phyloP scores from a whole-genome alignment of 1,139 yeast species.

The Ogataea hybrid region DNA sequence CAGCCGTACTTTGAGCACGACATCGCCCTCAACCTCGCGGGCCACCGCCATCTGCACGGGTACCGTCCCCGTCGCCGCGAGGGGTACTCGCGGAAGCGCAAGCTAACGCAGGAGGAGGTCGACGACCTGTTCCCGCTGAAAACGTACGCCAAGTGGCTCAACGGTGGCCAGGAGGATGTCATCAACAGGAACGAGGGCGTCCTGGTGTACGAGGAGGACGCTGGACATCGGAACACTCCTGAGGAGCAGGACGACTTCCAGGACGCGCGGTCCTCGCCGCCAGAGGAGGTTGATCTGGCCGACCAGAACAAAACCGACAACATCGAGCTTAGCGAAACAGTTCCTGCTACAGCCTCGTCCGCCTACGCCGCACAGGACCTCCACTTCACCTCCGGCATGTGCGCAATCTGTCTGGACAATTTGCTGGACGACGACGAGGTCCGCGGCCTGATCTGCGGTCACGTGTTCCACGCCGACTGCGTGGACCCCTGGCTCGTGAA shows the following conservation, averaged over 20 bases:
- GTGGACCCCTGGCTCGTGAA: conserved; percentile 80
- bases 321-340: conserved; percentile 11
- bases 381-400: conserved; percentile 67
- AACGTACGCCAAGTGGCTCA: conserved; percentile 60
- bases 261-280: background rate
- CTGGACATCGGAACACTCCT: background rate
- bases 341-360: conserved; percentile 9
- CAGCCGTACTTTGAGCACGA: conserved; percentile 25
- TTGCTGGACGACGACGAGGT: conserved; percentile 64
- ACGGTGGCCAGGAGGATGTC: conserved; percentile 49
- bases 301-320: conserved; percentile 9
- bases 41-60: conserved; percentile 7
- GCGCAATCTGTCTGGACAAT: conserved; percentile 76
- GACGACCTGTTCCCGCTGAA: conserved; percentile 64
- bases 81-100: conserved; percentile 45
- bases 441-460: conserved; percentile 78
- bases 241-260: background rate
- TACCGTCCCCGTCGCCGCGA: conserved; percentile 23
- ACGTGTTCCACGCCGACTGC: conserved; percentile 78
- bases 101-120: conserved; percentile 58
- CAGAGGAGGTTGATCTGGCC: conserved; percentile 13
- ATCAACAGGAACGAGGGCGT: conserved; percentile 25
- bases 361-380: conserved; percentile 33
- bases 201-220: conserved; percentile 25
- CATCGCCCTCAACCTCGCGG: conserved; percentile 14